These are phyloP conservation scores for Apiospora sp. DNA, from an alignment of 2,329 filamentous ascomycete genomes.

Conservation along the genomic window DNA sequence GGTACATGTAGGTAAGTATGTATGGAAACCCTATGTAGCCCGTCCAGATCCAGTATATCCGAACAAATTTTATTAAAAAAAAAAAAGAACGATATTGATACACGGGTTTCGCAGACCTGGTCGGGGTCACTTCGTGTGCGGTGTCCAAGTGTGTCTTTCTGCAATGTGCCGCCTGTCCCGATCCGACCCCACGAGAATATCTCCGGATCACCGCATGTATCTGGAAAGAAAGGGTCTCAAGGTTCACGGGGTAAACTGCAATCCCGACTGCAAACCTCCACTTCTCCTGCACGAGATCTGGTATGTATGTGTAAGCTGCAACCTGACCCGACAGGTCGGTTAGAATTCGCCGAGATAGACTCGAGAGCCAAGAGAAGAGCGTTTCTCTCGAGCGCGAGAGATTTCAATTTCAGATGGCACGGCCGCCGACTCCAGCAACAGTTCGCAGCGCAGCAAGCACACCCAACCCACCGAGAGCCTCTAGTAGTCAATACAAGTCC, in stretches of 20 bases:
- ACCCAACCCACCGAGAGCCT: too few species aligned
- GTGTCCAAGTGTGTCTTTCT: not conserved
- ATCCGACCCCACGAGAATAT: constrained; percentile 14
- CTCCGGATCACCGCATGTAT: constrained; percentile 1
- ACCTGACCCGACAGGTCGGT: constrained; percentile 15
- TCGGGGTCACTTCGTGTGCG: not conserved
- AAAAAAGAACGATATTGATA: constrained; percentile 1
- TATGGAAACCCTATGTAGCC: not conserved
- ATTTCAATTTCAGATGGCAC: not conserved
- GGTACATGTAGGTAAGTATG: not conserved
- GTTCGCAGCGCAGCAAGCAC: too few species aligned
- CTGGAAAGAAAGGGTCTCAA: not conserved
- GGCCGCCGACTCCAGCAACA: not conserved
- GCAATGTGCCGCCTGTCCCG: constrained; percentile 16
- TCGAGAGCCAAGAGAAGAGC: not conserved
- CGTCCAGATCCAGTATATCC: not conserved
- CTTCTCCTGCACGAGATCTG: constrained; percentile 14
- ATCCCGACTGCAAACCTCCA: constrained; percentile 4
- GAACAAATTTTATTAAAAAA: not conserved
- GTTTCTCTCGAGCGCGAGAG: not conserved
- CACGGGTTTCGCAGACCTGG: not conserved
- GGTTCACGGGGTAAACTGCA: constrained; percentile 7
- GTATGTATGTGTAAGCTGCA: constrained; percentile 5
- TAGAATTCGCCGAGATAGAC: not conserved
- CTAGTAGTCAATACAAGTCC: too few species aligned